phyloP scores from a whole-genome alignment of 805 yeast species.

The Tanozyma kutaoensis region DNA sequence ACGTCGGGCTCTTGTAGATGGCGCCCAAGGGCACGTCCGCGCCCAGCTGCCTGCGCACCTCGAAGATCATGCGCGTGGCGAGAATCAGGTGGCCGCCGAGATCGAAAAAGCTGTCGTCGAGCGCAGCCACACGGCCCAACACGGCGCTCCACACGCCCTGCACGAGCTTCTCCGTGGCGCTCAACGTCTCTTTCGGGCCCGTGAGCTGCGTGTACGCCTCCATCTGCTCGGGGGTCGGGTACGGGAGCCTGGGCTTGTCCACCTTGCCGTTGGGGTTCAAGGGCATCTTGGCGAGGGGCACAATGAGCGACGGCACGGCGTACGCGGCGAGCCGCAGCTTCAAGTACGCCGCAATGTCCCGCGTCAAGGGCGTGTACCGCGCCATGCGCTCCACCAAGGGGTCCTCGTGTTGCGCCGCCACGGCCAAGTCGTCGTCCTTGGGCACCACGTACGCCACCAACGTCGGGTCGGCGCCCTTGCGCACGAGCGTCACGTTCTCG shows the following conservation, averaged over 20 bases:
- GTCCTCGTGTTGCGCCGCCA: too few species aligned
- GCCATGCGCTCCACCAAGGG: constrained; percentile 71
- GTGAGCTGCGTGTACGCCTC: constrained; percentile 52
- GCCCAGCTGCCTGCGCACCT: constrained; percentile 62
- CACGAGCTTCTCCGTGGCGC: constrained; percentile 51
- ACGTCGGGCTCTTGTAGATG: constrained; percentile 81
- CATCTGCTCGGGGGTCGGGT: constrained; percentile 83
- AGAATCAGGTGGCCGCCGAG: constrained; percentile 96
- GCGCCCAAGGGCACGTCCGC: constrained; percentile 83
- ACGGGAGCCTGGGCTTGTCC: constrained; percentile 93
- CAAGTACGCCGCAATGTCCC: constrained; percentile 61
- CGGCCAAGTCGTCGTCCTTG: constrained; percentile 32
- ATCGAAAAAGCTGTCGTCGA: constrained; percentile 88
- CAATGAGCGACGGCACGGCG: constrained; percentile 86
- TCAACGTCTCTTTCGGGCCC: constrained; percentile 27
- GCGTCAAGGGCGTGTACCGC: constrained; percentile 60
- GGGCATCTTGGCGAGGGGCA: constrained; percentile 78
- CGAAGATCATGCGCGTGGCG: constrained; percentile 95
- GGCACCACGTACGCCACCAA: constrained; percentile 89
- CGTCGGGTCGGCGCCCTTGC: constrained; percentile 88
- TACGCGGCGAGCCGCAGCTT: constrained; percentile 84
- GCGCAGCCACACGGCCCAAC: constrained; percentile 64
- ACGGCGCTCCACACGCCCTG: constrained; percentile 78
- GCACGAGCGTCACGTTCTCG: constrained; percentile 84
- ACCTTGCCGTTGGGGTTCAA: constrained; percentile 97